phyloP scores from a whole-genome alignment of 179 eudicot genomes.

The Vitellaria paradoxa region DNA sequence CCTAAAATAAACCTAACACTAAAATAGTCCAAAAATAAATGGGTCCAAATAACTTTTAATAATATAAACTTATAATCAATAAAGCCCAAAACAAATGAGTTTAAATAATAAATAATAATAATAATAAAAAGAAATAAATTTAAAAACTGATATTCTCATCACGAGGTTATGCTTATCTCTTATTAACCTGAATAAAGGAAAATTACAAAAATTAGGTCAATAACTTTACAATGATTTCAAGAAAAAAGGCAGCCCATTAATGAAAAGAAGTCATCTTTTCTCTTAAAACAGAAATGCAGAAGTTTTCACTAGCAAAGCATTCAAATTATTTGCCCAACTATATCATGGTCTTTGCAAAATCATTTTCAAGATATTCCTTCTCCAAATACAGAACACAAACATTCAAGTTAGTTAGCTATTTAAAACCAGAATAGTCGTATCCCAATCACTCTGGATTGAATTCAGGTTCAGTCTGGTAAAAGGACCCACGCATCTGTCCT shows the following conservation, averaged over 20 bases:
- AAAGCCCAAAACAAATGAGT: too few species aligned
- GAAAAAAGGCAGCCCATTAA: background rate
- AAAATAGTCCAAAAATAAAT: too few species aligned
- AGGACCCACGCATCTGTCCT: background rate
- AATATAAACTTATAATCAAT: too few species aligned
- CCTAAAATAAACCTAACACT: too few species aligned
- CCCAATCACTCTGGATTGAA: background rate
- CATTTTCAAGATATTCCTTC: background rate
- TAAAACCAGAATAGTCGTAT: slow-evolving; percentile 1
- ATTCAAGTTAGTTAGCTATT: background rate
- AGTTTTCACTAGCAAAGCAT: background rate
- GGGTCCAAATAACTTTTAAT: too few species aligned
- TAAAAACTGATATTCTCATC: too few species aligned
- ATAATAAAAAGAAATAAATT: too few species aligned
- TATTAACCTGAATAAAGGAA: background rate
- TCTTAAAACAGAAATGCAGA: background rate
- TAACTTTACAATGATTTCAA: background rate
- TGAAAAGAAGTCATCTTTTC: background rate
- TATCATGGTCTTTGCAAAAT: background rate
- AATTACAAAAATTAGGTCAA: background rate
- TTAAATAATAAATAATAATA: too few species aligned
- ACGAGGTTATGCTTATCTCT: too few species aligned
- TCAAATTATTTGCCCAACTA: background rate
- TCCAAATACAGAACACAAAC: background rate
- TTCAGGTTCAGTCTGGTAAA: background rate